Percentiles rank a stretch among this genome's conserved stretches.
Conservation (phyloP, 2,329 filamentous ascomycete species). For the Penicillium palitans region DNA sequence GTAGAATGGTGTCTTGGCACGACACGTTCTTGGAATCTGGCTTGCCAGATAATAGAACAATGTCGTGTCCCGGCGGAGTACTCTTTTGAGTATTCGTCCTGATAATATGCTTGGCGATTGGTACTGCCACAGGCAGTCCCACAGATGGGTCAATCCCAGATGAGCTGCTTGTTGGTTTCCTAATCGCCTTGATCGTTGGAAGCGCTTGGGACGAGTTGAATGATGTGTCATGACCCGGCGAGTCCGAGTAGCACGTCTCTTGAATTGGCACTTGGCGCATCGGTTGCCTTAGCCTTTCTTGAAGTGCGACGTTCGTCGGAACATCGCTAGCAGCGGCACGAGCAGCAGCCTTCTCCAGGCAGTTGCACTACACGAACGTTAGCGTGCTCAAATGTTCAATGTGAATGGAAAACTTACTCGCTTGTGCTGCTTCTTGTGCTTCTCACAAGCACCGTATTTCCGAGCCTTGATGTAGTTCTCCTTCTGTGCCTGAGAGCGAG, state of each 20-base stretch:
- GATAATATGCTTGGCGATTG: neutral
- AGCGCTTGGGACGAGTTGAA: conserved; percentile 5
- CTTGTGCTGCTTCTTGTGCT: conserved; percentile 47
- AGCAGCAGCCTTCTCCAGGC: conserved; percentile 38
- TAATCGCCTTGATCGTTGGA: conserved; percentile 6
- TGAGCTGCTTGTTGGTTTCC: conserved; percentile 4
- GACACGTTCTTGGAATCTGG: neutral
- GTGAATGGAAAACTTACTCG: conserved; percentile 31
- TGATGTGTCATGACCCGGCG: conserved; percentile 17
- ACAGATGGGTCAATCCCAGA: conserved; percentile 12
- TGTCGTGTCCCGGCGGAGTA: neutral
- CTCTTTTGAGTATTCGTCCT: conserved; percentile 1
- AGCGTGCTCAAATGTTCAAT: conserved; percentile 3
- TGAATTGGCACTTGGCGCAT: conserved; percentile 4
- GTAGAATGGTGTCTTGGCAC: neutral
- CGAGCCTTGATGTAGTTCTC: conserved; percentile 47
- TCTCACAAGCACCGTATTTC: conserved; percentile 46
- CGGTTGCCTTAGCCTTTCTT: conserved; percentile 8
- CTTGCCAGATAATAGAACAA: neutral
- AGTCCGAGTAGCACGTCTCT: conserved; percentile 8
- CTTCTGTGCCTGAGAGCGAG: conserved; percentile 43
- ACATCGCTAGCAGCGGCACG: conserved; percentile 20
- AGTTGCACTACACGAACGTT: conserved; percentile 40
- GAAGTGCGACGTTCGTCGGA: conserved; percentile 14
- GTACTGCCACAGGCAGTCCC: conserved; percentile 4